Evolutionary conservation across 1,284 basidiomycete genomes (phyloP).

Genomic region (Ganoderma sinense): DNA sequence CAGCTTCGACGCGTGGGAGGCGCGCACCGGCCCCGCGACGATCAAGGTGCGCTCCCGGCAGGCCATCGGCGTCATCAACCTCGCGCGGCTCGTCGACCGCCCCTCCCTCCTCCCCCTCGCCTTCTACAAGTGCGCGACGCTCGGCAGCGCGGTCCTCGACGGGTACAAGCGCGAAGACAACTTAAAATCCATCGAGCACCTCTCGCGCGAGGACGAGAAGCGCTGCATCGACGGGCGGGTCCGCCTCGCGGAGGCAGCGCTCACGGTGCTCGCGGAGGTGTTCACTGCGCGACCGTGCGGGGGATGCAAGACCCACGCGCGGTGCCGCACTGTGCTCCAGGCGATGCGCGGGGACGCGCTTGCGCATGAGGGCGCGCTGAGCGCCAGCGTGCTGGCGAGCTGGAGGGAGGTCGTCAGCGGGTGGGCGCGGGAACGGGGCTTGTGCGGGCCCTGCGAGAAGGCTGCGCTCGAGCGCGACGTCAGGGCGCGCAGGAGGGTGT

Average conservation of each 20-base stretch:
- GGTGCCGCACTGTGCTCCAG: background rate
- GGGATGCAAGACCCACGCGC: background rate
- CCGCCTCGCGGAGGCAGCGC: background rate
- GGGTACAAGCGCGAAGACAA: background rate
- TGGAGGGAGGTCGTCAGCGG: background rate
- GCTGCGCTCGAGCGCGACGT: background rate
- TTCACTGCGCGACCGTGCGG: background rate
- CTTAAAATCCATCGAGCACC: background rate
- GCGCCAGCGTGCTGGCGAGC: background rate
- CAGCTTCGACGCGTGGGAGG: slow-evolving; percentile 7
- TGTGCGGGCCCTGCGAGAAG: background rate
- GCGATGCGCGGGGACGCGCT: background rate
- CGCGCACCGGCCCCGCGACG: background rate
- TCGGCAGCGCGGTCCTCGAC: background rate
- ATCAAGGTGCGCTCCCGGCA: background rate
- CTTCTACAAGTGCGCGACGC: background rate
- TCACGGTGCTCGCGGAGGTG: background rate
- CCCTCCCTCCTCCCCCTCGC: background rate
- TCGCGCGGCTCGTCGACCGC: background rate
- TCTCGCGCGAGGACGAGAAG: background rate
- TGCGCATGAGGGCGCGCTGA: background rate
- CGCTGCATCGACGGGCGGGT: background rate
- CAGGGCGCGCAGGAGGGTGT: background rate
- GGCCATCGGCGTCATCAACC: background rate
- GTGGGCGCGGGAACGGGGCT: background rate